These are phyloP conservation scores for Vachellia collinsii DNA, from an alignment of 306 rosid genomes.

Conservation along the genomic window DNA sequence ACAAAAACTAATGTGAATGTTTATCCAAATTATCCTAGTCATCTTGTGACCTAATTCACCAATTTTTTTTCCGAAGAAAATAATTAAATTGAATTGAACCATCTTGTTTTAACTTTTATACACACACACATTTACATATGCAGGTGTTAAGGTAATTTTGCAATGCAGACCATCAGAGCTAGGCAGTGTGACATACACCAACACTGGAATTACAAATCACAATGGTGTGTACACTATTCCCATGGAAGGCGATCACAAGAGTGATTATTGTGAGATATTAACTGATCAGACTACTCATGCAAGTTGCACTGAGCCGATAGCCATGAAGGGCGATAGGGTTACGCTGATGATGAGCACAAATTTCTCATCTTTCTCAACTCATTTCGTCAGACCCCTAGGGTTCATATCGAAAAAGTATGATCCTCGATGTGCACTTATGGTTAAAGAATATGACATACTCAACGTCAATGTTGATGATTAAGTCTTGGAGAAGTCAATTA, in stretches of 20 bases:
- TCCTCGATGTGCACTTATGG: background rate
- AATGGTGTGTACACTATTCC: background rate
- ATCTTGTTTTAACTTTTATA: background rate
- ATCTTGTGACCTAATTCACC: background rate
- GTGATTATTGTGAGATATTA: background rate
- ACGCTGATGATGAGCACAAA: background rate
- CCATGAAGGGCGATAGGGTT: background rate
- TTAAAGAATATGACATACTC: background rate
- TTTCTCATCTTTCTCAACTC: background rate
- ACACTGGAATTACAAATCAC: background rate
- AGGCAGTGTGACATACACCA: background rate
- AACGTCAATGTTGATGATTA: background rate
- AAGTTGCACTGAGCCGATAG: background rate
- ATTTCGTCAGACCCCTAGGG: background rate
- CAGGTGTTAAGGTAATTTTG: constrained; percentile 2
- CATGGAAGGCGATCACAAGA: background rate
- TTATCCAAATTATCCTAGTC: too few species aligned
- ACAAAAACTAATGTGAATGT: too few species aligned
- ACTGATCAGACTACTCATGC: background rate
- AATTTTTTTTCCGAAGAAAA: too few species aligned
- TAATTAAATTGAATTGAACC: background rate
- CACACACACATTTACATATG: background rate
- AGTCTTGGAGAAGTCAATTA: background rate
- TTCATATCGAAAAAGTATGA: background rate
- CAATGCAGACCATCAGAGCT: background rate